Base-by-base conservation (phyloP, 179 eudicot genomes). In the Gypsophila paniculata region DNA sequence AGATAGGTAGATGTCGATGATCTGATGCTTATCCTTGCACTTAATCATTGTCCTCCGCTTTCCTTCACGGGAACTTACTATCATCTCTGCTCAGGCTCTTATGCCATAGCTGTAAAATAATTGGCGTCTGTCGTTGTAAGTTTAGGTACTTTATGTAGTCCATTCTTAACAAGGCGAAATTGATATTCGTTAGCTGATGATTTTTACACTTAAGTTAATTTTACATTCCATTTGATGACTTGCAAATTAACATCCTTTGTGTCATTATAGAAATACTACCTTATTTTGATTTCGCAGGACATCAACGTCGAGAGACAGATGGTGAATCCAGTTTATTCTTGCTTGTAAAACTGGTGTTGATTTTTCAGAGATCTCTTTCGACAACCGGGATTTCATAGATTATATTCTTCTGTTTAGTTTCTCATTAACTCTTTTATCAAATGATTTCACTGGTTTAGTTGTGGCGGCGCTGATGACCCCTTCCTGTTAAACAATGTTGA, bases 301-400 rank as follows among this genome's bases (percentile, higher is more conserved):
- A n/a, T 63, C 88, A 71, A 74, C 67, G 48, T 74, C 86, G 42
- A 80, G 86, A 76, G 80, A 84, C 42, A 82, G 88, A 81, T 90
- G 96, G 96, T 88, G 80, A 84, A 75, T 69, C 52, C 11, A 32
- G 13, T 36, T 51, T 23, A n/a, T 77, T 68, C 68, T 15, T 17
- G 65, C 48, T 54, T 15, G 34, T 14, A 57, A 63, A 36, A 14
- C 74, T 66, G 65, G 65, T 74, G 82, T 78, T 81, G 85, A 75
- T 85, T 85, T 80, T 71, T 77, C 72, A 32, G 68, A 76, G 18
- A 75, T 57, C 78, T 80, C 78, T 68, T 63, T 76, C 73, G 78
- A 74, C 75, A 72, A 66, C 76, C 72, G 76, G 71, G 67, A 70
- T 49, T 75, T 79, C 73, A 68, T 77, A 71, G 76, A 70, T 71